Evolutionary conservation across 805 yeast genomes (phyloP), one percentile per base, ranked within the genome.

Genomic region (Suhomyces sp.): DNA sequence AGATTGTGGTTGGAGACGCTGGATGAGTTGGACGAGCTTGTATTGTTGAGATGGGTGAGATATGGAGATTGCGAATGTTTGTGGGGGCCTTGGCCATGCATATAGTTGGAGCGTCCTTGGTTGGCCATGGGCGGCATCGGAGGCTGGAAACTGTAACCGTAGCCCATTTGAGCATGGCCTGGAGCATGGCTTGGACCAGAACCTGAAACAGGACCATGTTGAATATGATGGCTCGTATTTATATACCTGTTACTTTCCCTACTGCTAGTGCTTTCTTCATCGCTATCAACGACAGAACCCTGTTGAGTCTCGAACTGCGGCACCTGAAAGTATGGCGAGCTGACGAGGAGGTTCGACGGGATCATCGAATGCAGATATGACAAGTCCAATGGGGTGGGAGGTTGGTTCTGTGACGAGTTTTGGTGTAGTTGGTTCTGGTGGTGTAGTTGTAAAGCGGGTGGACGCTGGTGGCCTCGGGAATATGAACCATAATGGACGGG

Each of bases 331-430:
- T 72, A 80, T 0, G 87, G 87, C 3, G 86, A 79, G 3, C 77
- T 70, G 39, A 77, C 62, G 31, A 81, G 58, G 33, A 81, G 56
- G 47, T 79, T 83, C 12, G 81, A 63, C 1, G 88, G 88, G 13
- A 81, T 58, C 67, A 81, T 68, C 10, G 81, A 72, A 4, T 77
- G 72, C 6, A 83, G 79, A 47, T 79, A 80, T 4, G 72, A 60
- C 38, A 73, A 54, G 50, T 81, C 86, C 47, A 79, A 69, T 2
- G 87, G 85, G 2, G 82, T 71, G 55, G 22, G 23, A 4, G 37
- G 37, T 16, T 20, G 37, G 18, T 32, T 24, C 15, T 18, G 29
- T n/a, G 31, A 19, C 21, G 36, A 24, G 27, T 14, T 16, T n/a
- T 25, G 15, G 15, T 22, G 35, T 18, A 17, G 24, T 15, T 28